Base-by-base conservation (phyloP, 805 yeast species). In the Kockiozyma suomiensis region DNA sequence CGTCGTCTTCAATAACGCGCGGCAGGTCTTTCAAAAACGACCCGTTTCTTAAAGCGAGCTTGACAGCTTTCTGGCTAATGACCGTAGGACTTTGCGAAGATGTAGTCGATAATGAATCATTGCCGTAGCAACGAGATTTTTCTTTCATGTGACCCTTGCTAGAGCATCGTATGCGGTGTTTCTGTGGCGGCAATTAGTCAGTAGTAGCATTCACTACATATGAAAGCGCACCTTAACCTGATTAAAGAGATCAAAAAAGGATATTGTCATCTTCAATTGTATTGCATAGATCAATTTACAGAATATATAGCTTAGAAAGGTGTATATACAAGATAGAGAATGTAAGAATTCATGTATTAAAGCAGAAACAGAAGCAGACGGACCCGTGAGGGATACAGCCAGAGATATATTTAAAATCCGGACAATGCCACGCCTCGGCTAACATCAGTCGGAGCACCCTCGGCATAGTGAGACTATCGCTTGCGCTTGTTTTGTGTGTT, bases 1-100 rank as follows among this genome's bases (percentile, higher is more conserved):
- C 53, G 40, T 49, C 45, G 26, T 49, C 53, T 7, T 15, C 43
- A 13, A 49, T 23, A 15, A 49, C 43, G 15, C 23, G 17, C 7
- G 23, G 32, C 33, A 49, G 23, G 26, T 35, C 25, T 19, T 49
- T 49, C 15, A 15, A 15, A 28, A 49, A 49, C 53, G 53, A 35
- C 13, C 53, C 53, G 21, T 49, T 33, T 32, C 30, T 25, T 28
- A 48, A 17, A 12, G 51, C 51, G 21, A 19, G 51, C 35, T 48
- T 48, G 17, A 48, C 21, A 12, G 26, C 51, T 32, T 48, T 17
- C 28, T 48, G 30, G 41, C 23, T 25, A 8, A 35, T 15, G n/a
- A 19, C 28, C 12, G 51, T 19, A 19, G 41, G 51, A 15, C 8
- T 23, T 17, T 19, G 38, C 10, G 41, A 19, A 7, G 51, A 48